Evolutionary conservation across 257 asterid species (phyloP).

Genomic region (Nyctanthes arbortristis): DNA sequence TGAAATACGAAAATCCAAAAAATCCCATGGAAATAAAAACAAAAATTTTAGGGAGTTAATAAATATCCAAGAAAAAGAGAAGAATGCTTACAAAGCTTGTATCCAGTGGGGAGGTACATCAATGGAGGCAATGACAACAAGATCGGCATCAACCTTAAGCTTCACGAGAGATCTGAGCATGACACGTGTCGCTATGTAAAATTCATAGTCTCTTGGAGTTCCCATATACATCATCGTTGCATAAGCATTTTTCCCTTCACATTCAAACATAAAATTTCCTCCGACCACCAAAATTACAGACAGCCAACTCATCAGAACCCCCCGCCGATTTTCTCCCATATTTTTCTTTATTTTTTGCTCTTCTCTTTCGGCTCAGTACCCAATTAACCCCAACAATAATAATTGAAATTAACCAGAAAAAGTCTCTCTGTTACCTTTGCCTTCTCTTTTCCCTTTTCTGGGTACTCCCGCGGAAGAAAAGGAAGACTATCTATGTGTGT

Average conservation of each 20-base stretch:
- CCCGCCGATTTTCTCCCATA: constrained; percentile 19
- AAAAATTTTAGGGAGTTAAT: background rate
- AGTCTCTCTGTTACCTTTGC: background rate
- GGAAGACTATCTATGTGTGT: background rate
- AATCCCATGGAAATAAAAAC: background rate
- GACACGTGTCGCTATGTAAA: constrained; percentile 83
- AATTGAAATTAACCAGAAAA: too few relatives aligned
- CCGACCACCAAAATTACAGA: constrained; percentile 22
- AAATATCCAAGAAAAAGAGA: too few relatives aligned
- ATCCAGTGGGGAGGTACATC: constrained; percentile 87
- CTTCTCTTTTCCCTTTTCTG: background rate
- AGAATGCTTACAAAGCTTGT: constrained; percentile 65
- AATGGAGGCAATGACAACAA: constrained; percentile 87
- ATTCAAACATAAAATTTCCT: background rate
- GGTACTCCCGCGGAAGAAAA: background rate
- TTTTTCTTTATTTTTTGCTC: background rate
- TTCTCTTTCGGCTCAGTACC: background rate
- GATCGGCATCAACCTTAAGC: constrained; percentile 77
- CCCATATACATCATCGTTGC: constrained; percentile 99
- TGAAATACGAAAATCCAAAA: background rate
- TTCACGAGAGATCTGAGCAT: constrained; percentile 66
- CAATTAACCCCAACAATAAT: background rate
- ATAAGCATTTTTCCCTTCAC: constrained; percentile 53
- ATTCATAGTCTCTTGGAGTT: constrained; percentile 91
- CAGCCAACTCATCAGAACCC: constrained; percentile 7